These are phyloP conservation scores for Fusarium xyrophilum DNA, from an alignment of 2,329 filamentous ascomycete genomes.

Conservation along the genomic window DNA sequence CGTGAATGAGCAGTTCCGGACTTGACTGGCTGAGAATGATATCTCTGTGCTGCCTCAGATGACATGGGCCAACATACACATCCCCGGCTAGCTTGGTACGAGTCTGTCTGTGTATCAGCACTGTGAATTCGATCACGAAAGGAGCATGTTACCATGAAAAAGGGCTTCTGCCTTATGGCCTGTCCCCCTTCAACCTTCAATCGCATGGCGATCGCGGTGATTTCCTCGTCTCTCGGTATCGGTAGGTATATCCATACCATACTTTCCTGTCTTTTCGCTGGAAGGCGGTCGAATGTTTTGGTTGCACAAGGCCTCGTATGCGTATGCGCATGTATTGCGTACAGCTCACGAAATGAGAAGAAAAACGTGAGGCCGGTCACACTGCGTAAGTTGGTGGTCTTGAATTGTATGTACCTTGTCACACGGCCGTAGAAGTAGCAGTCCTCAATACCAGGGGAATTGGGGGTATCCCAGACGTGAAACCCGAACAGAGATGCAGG, in stretches of 20 bases:
- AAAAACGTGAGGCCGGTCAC: slow-evolving; percentile 19
- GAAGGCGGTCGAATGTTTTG: not conserved
- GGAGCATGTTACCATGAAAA: not conserved
- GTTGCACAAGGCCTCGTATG: not conserved
- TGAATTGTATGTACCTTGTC: slow-evolving; percentile 9
- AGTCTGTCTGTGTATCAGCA: not conserved
- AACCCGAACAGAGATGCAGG: not conserved
- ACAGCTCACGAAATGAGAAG: slow-evolving; percentile 17
- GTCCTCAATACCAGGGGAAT: not conserved
- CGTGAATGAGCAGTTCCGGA: slow-evolving; percentile 3
- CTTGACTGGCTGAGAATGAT: slow-evolving; percentile 8
- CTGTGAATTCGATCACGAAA: fast-evolving
- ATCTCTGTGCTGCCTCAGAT: not conserved
- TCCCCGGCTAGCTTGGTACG: slow-evolving; percentile 15
- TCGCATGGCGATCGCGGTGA: not conserved
- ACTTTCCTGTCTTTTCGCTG: not conserved
- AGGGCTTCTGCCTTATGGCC: slow-evolving; percentile 4
- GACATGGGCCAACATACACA: slow-evolving; percentile 1
- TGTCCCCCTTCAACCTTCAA: not conserved
- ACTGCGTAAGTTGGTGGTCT: slow-evolving; percentile 1
- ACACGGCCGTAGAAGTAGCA: slow-evolving; percentile 12
- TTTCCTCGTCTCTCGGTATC: slow-evolving; percentile 6
- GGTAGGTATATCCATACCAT: slow-evolving; percentile 1
- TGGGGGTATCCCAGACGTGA: slow-evolving; percentile 18
- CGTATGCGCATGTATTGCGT: slow-evolving; percentile 12